phyloP scores from a whole-genome alignment of 768 basidiomycete species.

The Tricholoma sp. region DNA sequence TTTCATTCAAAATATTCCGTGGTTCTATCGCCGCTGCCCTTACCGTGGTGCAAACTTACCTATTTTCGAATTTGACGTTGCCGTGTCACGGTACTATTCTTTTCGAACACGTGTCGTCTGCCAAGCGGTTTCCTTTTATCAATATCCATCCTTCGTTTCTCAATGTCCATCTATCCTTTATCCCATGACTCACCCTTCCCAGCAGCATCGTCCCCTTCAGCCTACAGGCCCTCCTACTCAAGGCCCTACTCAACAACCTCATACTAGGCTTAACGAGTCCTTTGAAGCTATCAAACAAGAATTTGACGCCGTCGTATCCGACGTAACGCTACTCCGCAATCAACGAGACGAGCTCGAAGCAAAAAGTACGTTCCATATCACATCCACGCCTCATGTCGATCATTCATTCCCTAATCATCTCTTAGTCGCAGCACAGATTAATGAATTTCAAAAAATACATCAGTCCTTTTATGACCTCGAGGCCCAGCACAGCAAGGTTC shows the following conservation, averaged over 20 bases:
- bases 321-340: constrained; percentile 57
- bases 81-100: constrained; percentile 14
- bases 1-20: neutral
- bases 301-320: constrained; percentile 70
- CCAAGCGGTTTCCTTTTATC: constrained; percentile 10
- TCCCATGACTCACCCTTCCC: constrained; percentile 13
- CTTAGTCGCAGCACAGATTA: constrained; percentile 75
- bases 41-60: constrained; percentile 2
- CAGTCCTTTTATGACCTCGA: constrained; percentile 91
- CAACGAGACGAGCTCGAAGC: constrained; percentile 89
- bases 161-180: neutral
- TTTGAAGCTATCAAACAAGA: constrained; percentile 81
- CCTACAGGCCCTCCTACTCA: constrained; percentile 43
- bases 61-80: constrained; percentile 14
- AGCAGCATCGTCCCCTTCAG: constrained; percentile 52
- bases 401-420: neutral
- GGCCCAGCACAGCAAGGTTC: constrained; percentile 75
- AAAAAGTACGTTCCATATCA: constrained; percentile 56
- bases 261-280: constrained; percentile 63
- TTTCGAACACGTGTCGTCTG: constrained; percentile 16
- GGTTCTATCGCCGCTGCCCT: constrained; percentile 5
- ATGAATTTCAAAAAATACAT: constrained; percentile 84
- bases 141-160: neutral
- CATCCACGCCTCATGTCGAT: neutral
- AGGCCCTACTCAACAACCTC: constrained; percentile 34